A percentile compares a stretch with the other conserved stretches of the same genome.
phyloP scores from a whole-genome alignment of 306 rosid genomes.

The Lathyrus tuberosus region DNA sequence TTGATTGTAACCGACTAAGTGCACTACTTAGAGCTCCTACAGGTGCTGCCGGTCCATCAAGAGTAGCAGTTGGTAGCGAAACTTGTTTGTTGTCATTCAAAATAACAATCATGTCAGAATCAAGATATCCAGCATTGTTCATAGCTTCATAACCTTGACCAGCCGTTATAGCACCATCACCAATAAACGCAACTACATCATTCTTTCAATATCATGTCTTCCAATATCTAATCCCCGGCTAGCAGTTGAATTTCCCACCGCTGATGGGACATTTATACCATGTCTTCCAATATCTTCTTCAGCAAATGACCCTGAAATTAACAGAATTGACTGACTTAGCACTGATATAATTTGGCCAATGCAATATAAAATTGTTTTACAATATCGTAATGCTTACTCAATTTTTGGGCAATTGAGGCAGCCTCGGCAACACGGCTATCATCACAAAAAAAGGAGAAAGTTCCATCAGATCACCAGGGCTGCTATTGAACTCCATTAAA shows the following conservation, averaged over 20 bases:
- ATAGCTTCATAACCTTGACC: too few species aligned
- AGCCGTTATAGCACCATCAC: too few species aligned
- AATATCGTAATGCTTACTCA: conserved; percentile 59
- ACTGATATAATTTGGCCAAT: conserved; percentile 9
- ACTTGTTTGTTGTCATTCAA: too few species aligned
- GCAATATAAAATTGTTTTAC: conserved; percentile 1
- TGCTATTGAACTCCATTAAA: conserved; percentile 98
- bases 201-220: too few species aligned
- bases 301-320: conserved; percentile 83
- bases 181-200: too few species aligned
- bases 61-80: conserved; percentile 55
- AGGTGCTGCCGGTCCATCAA: too few species aligned
- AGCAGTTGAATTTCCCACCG: conserved; percentile 75
- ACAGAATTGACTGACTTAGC: conserved; percentile 29
- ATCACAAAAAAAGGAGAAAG: conserved; percentile 96
- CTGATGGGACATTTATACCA: conserved; percentile 64
- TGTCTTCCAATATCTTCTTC: conserved; percentile 98
- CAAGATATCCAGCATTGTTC: too few species aligned
- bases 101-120: too few species aligned
- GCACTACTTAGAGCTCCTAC: too few species aligned
- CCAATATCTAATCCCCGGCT: too few species aligned
- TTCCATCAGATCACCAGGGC: conserved; percentile 98
- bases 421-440: conserved; percentile 99
- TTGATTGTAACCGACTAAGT: too few species aligned
- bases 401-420: conserved; percentile 96